Base-by-base conservation (phyloP, 352 stramenopile species). In the Plasmopara viticola region DNA sequence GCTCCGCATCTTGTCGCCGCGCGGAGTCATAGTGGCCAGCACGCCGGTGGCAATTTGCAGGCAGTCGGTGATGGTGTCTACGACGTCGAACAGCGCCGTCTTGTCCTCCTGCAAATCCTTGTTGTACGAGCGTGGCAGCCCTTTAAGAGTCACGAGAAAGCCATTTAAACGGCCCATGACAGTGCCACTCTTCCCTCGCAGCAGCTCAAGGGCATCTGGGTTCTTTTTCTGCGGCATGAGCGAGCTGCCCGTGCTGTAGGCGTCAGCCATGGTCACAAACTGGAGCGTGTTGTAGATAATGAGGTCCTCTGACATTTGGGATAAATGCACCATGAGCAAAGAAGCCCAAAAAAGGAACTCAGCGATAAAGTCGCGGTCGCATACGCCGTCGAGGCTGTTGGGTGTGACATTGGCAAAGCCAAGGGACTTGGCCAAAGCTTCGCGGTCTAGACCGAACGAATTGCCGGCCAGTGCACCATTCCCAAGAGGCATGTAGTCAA, bases 141-240 rank as follows among this genome's bases (percentile, higher is more conserved):
- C 82, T 72, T 99, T 99, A 44, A 99, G 83, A 33, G 95, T 98
- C 25, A 96, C 83, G 43, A 98, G 86, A 56, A 99, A 95, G 42
- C 94, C 95, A 51, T 94, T 96, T 31, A 97, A 80, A 45, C 94
- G 86, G 38, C 96, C 96, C 17, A 98, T 84, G 47, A 98, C 91
- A 29, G 95, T 87, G 47, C 95, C 97, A 14, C 86, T 94, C 79
- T 99, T 99, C 56, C 96, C 97, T 43, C 97, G 85, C 13, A 99
- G 73, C 50, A 99, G 80, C 77, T 99, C 96, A 18, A 99, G 78
- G 9, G 96, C 97, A 73, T 99, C 97, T 0, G 97, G 97, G 74
- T 99, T 99, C 75, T 99, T 99, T 91, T 99, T 99, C 76, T 99
- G 97, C n/a, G 97, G 97, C 97, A 99, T 99, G 44, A 99, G 79